Evolutionary conservation across 2,329 filamentous ascomycete species (phyloP).

Genomic region (Zymoseptoria crescenta): DNA sequence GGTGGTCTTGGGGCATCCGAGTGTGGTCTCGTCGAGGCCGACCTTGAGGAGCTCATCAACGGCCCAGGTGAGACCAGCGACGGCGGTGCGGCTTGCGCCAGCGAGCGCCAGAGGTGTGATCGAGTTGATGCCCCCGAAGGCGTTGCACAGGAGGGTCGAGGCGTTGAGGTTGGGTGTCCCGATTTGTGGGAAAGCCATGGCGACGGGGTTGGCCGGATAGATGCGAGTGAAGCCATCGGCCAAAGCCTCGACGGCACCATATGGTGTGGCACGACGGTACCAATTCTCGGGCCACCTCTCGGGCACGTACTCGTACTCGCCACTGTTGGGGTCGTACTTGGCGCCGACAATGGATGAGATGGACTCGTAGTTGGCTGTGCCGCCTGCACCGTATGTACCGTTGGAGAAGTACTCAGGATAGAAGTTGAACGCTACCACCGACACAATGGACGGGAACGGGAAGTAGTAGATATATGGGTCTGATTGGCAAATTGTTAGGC

Average conservation of each 20-base stretch:
- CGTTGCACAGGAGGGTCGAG: conserved; percentile 28
- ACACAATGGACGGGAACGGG: conserved; percentile 28
- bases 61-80: conserved; percentile 24
- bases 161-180: conserved; percentile 28
- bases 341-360: conserved; percentile 26
- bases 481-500: background rate
- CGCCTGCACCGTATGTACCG: conserved; percentile 30
- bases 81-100: conserved; percentile 19
- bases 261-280: conserved; percentile 24
- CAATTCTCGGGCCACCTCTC: conserved; percentile 24
- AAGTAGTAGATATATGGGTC: conserved; percentile 30
- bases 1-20: conserved; percentile 27
- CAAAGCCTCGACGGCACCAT: conserved; percentile 26
- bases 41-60: conserved; percentile 26
- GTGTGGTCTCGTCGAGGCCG: conserved; percentile 23
- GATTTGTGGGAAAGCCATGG: conserved; percentile 24
- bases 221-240: conserved; percentile 28
- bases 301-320: conserved; percentile 24
- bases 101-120: conserved; percentile 29
- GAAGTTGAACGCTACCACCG: conserved; percentile 24
- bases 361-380: conserved; percentile 30
- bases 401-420: conserved; percentile 30
- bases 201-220: conserved; percentile 29
- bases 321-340: conserved; percentile 17
- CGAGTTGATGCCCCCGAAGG: conserved; percentile 31